These are phyloP conservation scores for Globisporangium lucens DNA, from an alignment of 352 stramenopile genomes.

Conservation along the genomic window DNA sequence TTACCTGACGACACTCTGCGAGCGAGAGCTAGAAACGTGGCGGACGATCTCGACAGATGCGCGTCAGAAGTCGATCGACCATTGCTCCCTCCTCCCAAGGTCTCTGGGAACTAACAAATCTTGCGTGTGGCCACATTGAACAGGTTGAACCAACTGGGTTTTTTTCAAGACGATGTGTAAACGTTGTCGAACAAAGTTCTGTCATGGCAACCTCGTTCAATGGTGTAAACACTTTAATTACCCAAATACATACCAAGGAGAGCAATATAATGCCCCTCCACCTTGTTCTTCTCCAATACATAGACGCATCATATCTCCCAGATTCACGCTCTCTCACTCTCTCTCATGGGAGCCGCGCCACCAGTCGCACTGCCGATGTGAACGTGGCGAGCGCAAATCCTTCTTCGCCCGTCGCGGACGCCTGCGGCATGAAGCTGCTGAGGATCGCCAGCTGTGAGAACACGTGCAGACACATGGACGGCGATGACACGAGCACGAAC, in stretches of 20 bases:
- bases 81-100: too few relatives aligned
- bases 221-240: neutral
- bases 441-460: conserved; percentile 63
- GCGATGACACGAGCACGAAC: conserved; percentile 51
- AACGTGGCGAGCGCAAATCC: conserved; percentile 58
- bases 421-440: conserved; percentile 42
- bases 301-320: neutral
- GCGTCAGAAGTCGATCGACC: too few relatives aligned
- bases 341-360: conserved; percentile 28
- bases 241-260: neutral
- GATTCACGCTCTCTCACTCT: neutral
- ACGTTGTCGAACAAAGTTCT: neutral
- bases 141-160: too few relatives aligned
- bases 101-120: too few relatives aligned
- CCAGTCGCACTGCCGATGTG: conserved; percentile 38
- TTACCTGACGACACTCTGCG: neutral
- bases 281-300: neutral
- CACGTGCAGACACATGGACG: conserved; percentile 38
- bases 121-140: too few relatives aligned
- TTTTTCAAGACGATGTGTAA: neutral
- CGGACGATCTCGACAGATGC: too few relatives aligned
- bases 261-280: neutral
- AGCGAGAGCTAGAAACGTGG: neutral
- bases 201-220: neutral
- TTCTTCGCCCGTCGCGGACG: conserved; percentile 29